Evolutionary conservation across 1,284 basidiomycete species (phyloP), one percentile per base, ranked within the genome.

Genomic region (Rhodotorula sp.): DNA sequence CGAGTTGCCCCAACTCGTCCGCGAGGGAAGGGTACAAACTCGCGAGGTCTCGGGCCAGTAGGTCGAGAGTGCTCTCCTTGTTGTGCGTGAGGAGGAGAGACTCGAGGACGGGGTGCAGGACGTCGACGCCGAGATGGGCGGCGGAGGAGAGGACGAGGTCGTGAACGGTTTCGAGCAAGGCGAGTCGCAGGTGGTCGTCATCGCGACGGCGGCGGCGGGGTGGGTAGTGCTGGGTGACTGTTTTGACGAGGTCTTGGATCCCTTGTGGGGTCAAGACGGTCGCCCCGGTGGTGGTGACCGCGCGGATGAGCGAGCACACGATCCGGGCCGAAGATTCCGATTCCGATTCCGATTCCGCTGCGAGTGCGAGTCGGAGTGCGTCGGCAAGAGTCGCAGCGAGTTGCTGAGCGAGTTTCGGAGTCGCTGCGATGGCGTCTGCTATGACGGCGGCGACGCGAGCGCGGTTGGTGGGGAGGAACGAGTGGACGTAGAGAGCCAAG

Each of bases 401-500:
- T 20, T 60, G 18, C 5, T 26, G 31, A 0, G 70, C 62, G 52
- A 71, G 54, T 34, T 58, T 54, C 5, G 49, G 34, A 29, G 60
- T 58, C 57, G 26, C 46, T 1, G 72, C 47, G 46, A 67, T 46
- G 1, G 67, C 64, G 7, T 61, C 62, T 16, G 39, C 7, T n/a
- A 64, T 51, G 34, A 61, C 58, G 0, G 10, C 5, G 3, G 15
- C 20, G 12, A 65, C 71, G 58, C 61, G 64, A 3, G 3, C 0
- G 12, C 8, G 12, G 62, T 67, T 72, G 5, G 21, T 4, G 3
- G 56, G 51, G 47, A 54, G 48, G 65, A 67, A 72, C 3, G 67
- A 47, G 46, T 46, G 51, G 21, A 49, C 51, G 71, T 69, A 72
- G 47, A 64, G 51, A 1, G 67, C 62, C 31, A 72, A 34, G 54